Percentiles rank a stretch among this genome's conserved stretches.
Conservation (phyloP, 2,329 filamentous ascomycete genomes). For the Pseudogymnoascus sp. region DNA sequence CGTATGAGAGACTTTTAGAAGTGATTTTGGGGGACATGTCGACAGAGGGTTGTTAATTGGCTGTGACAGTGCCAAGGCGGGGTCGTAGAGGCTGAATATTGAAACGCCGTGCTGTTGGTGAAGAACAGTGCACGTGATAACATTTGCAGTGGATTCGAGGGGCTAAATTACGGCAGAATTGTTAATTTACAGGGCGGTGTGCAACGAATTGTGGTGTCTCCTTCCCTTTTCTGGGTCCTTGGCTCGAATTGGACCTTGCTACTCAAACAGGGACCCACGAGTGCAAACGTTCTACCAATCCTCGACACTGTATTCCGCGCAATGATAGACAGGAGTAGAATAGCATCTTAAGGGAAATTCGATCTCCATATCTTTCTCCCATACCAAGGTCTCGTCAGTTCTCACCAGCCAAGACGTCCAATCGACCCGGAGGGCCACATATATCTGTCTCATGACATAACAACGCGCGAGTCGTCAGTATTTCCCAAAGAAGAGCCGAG, state of each 20-base stretch:
- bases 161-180: constrained; percentile 7
- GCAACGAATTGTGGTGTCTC: not conserved
- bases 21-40: constrained; percentile 49
- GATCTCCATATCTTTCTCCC: not conserved
- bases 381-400: not conserved
- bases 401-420: not conserved
- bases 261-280: not conserved
- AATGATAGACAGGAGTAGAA: not conserved
- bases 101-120: not conserved
- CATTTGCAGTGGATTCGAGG: not conserved
- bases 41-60: not conserved
- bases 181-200: constrained; percentile 4
- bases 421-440: not conserved
- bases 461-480: not conserved
- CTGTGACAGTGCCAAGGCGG: not conserved
- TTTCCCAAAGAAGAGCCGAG: not conserved
- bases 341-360: not conserved
- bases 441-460: not conserved
- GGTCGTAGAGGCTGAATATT: not conserved
- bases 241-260: not conserved
- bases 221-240: not conserved
- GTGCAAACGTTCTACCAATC: not conserved
- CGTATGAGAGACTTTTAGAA: constrained; percentile 63
- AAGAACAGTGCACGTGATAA: not conserved
- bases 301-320: not conserved